Base-by-base conservation (phyloP, 2,329 filamentous ascomycete species). In the Raffaelea arxii region DNA sequence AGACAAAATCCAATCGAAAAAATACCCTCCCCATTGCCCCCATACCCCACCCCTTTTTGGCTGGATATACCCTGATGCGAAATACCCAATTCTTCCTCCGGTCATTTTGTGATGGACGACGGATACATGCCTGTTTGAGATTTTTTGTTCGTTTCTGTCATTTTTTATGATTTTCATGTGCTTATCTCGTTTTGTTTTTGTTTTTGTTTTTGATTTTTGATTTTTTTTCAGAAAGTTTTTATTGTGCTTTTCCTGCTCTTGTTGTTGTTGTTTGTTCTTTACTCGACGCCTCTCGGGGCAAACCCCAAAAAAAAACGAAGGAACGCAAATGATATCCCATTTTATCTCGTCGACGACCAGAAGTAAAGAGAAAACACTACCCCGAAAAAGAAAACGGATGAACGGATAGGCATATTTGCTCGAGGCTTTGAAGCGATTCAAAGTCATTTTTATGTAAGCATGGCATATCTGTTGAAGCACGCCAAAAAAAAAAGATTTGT, bases 31-130 rank as follows among this genome's bases (percentile, higher is more conserved):
- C 35, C 19, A 6, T 19, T 38, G 7, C 19, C 7, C 35, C n/a
- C 18, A 7, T 38, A 6, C 19, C 10, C 12, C 43, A 72, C 66
- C 45, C 72, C 68, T 57, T 59, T 60, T 62, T 62, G 72, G 74
- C 74, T 78, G 74, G 74, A 78, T 78, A 79, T 78, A 78, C 75
- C 75, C 73, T 77, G 71, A 74, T 71, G 75, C 70, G 71, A 70
- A 66, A 75, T 76, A 74, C 49, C 51, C 48, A 43, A n/a, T n/a
- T n/a, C 48, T 46, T 49, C 40, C 43, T 47, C 48, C 45, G 41
- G 50, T 49, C 43, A 49, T 45, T 48, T 46, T 48, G 43, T 45
- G 40, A 44, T 48, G 46, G 48, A 52, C 30, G 48, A 52, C 19
- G 22, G 39, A 47, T 48, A 40, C 43, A 30, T 40, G 18, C 16